A percentile compares a stretch with the other conserved stretches of the same genome.
Evolutionary conservation across 1,139 yeast species (phyloP).

Genomic region (Taphrina confusa): DNA sequence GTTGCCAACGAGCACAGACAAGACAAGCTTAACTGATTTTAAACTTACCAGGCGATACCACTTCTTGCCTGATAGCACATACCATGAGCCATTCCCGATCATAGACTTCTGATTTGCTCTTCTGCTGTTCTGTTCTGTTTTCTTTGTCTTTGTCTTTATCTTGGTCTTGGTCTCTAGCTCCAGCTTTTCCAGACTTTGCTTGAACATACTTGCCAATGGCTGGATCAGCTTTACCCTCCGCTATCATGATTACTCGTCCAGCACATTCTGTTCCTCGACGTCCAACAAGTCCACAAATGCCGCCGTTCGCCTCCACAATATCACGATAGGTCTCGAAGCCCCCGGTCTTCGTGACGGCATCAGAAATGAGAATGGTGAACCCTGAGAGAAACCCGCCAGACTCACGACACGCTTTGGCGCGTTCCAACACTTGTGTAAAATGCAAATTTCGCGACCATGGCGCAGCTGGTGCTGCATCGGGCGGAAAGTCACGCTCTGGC

Average conservation of each 20-base stretch:
- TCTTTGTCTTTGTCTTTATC: slow-evolving; percentile 16
- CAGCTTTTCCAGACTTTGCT: background rate
- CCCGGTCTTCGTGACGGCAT: slow-evolving; percentile 58
- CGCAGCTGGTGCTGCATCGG: slow-evolving; percentile 11
- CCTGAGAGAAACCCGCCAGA: slow-evolving; percentile 51
- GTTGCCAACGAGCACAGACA: too few relatives aligned
- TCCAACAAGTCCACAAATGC: slow-evolving; percentile 42
- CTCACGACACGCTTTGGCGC: slow-evolving; percentile 42
- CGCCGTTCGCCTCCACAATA: slow-evolving; percentile 69
- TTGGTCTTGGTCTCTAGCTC: too few relatives aligned
- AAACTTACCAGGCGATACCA: background rate
- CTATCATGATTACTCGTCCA: slow-evolving; percentile 10
- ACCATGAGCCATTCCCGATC: slow-evolving; percentile 33
- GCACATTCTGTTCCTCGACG: slow-evolving; percentile 3
- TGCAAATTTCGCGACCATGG: slow-evolving; percentile 39
- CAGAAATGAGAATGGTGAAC: slow-evolving; percentile 58
- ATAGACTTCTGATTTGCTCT: background rate
- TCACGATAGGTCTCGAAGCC: slow-evolving; percentile 60
- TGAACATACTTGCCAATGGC: slow-evolving; percentile 7
- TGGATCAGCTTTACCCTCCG: slow-evolving; percentile 22
- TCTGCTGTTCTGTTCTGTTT: background rate
- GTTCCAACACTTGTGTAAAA: slow-evolving; percentile 46
- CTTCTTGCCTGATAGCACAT: slow-evolving; percentile 27
- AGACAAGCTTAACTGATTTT: background rate
- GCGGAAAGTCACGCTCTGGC: slow-evolving; percentile 7